Evolutionary conservation across 2,329 filamentous ascomycete species (phyloP).

Genomic region (Colletotrichum sp.): DNA sequence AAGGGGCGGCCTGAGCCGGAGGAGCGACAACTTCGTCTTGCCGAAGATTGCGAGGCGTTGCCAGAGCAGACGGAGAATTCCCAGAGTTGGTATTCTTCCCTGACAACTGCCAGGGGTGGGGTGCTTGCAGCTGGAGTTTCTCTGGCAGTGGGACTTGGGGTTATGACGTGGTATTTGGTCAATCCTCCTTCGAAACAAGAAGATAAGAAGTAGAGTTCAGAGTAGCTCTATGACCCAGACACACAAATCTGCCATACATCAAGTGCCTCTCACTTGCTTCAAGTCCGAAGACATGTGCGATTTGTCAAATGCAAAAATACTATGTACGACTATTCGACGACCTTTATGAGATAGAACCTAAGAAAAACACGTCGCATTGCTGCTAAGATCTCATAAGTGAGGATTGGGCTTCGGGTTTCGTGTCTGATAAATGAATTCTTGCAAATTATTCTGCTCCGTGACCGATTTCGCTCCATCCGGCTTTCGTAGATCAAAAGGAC

Average conservation of each 20-base stretch:
- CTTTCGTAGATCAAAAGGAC: not conserved
- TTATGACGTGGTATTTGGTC: not conserved
- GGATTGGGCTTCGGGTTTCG: not conserved
- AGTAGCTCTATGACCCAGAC: not conserved
- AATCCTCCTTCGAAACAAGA: not conserved
- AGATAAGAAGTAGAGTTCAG: not conserved
- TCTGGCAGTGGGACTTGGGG: not conserved
- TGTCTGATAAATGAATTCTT: not conserved
- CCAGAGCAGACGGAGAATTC: not conserved
- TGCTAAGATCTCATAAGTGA: not conserved
- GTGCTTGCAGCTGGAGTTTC: not conserved
- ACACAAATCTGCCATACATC: not conserved
- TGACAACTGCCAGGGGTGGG: not conserved
- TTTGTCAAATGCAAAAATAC: not conserved
- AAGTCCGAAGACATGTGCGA: not conserved
- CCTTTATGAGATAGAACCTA: not conserved
- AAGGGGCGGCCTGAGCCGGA: not conserved
- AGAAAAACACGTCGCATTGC: not conserved
- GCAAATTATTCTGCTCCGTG: conserved; percentile 2
- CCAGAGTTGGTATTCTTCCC: not conserved
- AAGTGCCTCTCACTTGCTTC: not conserved
- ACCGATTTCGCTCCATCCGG: not conserved
- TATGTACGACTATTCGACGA: not conserved
- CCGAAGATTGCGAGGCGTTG: not conserved
- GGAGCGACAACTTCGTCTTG: not conserved